A percentile compares a stretch with the other conserved stretches of the same genome.
phyloP scores from a whole-genome alignment of 257 asterid genomes.

The Solanum pimpinellifolium region DNA sequence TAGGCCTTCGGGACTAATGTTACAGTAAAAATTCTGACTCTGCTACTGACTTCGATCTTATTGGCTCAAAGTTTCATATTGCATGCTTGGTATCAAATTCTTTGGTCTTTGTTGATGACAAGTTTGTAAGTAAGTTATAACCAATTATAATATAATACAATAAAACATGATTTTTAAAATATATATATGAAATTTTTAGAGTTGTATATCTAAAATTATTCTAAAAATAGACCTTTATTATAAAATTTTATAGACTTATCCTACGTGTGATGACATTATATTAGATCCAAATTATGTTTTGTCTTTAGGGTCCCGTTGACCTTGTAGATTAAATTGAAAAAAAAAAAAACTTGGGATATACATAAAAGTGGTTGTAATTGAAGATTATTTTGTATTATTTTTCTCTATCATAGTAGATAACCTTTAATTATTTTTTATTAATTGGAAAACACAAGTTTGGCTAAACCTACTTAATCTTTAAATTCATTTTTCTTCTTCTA shows the following conservation, averaged over 20 bases:
- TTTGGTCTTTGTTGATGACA: background rate
- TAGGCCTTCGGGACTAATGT: slow-evolving; percentile 17
- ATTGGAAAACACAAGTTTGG: background rate
- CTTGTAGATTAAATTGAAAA: background rate
- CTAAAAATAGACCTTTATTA: background rate
- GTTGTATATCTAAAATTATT: no score
- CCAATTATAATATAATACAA: background rate
- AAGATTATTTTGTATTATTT: background rate
- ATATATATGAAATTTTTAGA: no score
- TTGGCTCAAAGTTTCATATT: background rate
- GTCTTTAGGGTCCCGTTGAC: background rate
- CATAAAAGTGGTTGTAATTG: background rate
- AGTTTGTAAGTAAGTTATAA: background rate
- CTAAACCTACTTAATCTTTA: background rate
- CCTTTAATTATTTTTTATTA: background rate
- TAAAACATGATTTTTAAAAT: background rate
- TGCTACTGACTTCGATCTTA: background rate
- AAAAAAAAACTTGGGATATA: background rate
- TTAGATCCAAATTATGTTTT: background rate
- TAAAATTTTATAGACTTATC: no score
- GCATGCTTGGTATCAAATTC: background rate
- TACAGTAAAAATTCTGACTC: background rate
- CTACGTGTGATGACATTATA: background rate
- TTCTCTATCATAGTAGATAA: background rate
- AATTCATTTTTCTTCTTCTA: background rate